Evolutionary conservation across 2,329 filamentous ascomycete genomes (phyloP).

Genomic region (Fusarium sp.): DNA sequence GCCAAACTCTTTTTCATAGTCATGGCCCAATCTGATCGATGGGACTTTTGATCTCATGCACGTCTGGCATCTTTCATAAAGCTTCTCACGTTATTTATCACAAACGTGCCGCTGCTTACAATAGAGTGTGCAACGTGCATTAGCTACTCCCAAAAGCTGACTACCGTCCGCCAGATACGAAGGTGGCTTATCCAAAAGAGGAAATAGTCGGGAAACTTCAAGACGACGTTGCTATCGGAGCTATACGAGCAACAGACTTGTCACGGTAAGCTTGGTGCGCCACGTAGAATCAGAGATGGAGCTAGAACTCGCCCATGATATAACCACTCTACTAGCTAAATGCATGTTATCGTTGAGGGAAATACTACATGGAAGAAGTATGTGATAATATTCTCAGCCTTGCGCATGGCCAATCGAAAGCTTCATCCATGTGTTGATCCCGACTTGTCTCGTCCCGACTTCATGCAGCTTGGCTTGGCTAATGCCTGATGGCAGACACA

Average conservation of each 20-base stretch:
- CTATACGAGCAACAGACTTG: too few species aligned
- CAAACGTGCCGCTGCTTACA: neutral
- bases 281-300: neutral
- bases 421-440: slow-evolving; percentile 2
- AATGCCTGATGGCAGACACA: neutral
- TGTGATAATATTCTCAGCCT: slow-evolving; percentile 16
- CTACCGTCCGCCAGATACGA: slow-evolving; percentile 1
- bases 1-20: slow-evolving; percentile 23
- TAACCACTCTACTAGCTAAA: slow-evolving; percentile 6
- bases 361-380: neutral
- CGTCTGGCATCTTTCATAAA: slow-evolving; percentile 24
- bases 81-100: slow-evolving; percentile 19
- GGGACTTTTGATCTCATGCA: slow-evolving; percentile 17
- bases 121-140: slow-evolving; percentile 16
- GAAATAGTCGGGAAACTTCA: slow-evolving; percentile 10
- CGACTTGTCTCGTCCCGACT: slow-evolving; percentile 5
- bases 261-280: neutral
- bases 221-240: slow-evolving; percentile 6
- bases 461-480: slow-evolving; percentile 3
- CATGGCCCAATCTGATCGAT: slow-evolving; percentile 1
- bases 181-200: slow-evolving; percentile 15
- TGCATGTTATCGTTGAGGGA: slow-evolving; percentile 4
- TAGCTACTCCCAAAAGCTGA: slow-evolving; percentile 10
- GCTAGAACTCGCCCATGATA: slow-evolving; percentile 17
- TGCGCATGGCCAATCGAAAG: slow-evolving; percentile 23